Evolutionary conservation across 441 rosid genomes (phyloP).

Genomic region (Syzygium syzygioides): DNA sequence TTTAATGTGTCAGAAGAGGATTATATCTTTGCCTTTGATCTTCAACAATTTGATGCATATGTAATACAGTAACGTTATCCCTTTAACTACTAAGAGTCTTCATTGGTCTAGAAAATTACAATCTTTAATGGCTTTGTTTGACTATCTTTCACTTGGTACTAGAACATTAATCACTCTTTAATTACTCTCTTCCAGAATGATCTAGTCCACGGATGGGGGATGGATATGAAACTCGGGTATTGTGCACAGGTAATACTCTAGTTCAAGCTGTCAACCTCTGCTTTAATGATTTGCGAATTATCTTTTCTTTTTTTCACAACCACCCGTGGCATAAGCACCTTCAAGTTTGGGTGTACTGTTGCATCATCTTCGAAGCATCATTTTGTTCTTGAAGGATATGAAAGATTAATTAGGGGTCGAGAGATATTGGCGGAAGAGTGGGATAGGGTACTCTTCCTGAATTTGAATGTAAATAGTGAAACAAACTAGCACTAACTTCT

Average conservation of each 20-base stretch:
- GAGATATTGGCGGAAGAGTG: not conserved
- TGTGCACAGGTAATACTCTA: conserved; percentile 68
- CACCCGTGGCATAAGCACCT: not conserved
- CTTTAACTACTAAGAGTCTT: not conserved
- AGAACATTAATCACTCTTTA: not conserved
- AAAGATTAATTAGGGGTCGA: not conserved
- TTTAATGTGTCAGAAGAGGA: not conserved
- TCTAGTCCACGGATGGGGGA: conserved; percentile 95
- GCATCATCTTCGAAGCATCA: not conserved
- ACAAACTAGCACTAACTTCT: not conserved
- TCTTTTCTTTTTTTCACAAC: not conserved
- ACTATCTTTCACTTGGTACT: not conserved
- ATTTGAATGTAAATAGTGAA: not conserved
- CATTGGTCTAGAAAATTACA: not conserved
- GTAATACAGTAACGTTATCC: not conserved
- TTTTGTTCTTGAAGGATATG: not conserved
- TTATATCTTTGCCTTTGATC: not conserved
- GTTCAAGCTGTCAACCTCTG: not conserved
- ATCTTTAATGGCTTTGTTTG: not conserved
- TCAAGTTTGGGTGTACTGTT: not conserved
- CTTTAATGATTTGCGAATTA: not conserved
- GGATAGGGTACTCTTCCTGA: not conserved
- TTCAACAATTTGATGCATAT: not conserved
- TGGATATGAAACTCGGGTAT: conserved; percentile 96
- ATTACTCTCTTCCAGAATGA: conserved; percentile 51